phyloP scores from a whole-genome alignment of 345 rosid genomes.

The Populus ilicifolia region DNA sequence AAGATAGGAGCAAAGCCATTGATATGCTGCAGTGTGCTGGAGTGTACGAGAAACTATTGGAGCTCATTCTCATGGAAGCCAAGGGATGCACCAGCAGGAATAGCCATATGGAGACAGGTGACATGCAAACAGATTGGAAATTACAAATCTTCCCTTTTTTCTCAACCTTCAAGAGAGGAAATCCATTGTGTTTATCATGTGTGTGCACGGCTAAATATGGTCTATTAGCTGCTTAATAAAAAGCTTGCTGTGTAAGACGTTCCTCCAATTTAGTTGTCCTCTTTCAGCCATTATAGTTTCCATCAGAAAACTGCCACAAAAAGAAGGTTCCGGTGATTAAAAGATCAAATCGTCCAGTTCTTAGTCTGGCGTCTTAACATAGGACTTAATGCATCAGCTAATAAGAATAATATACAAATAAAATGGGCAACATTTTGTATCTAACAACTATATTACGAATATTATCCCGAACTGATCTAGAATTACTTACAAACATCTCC shows the following conservation, averaged over 20 bases:
- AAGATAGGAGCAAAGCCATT: slow-evolving; percentile 34
- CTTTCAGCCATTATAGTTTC: not conserved
- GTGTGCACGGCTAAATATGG: not conserved
- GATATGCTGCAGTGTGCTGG: slow-evolving; percentile 40
- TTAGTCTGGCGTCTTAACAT: not conserved
- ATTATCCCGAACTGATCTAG: not conserved
- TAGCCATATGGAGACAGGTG: not conserved
- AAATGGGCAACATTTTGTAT: not conserved
- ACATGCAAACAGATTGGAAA: not conserved
- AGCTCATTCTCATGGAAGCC: slow-evolving; percentile 42
- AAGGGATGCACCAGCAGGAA: slow-evolving; percentile 13
- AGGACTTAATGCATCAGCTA: not conserved
- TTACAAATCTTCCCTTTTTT: not conserved
- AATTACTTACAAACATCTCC: not conserved
- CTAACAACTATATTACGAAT: not conserved
- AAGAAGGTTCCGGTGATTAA: not conserved
- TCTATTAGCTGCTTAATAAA: not conserved
- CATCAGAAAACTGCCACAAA: not conserved
- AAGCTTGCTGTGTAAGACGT: not conserved
- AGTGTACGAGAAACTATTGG: slow-evolving; percentile 33
- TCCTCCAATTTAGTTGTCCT: not conserved
- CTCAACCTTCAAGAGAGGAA: not conserved
- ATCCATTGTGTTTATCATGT: not conserved
- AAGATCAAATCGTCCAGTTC: not conserved
- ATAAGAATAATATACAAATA: not conserved